A percentile compares a stretch with the other conserved stretches of the same genome.
Evolutionary conservation across 495 filamentous ascomycete species (phyloP).

Genomic region (Hyaloscypha bicolor): DNA sequence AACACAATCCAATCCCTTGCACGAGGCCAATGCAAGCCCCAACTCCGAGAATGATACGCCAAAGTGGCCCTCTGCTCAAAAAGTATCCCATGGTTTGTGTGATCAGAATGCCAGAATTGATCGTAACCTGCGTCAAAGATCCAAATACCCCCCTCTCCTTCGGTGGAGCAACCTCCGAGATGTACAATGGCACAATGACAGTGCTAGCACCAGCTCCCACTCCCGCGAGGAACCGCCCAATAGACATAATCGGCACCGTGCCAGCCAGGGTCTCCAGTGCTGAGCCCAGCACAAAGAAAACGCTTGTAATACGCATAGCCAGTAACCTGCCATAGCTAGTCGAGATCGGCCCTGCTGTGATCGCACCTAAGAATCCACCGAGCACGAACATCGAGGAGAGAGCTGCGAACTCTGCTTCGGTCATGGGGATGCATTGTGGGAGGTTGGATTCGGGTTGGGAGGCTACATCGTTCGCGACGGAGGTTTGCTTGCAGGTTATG

Average conservation of each 20-base stretch:
- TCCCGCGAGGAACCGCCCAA: constrained; percentile 80
- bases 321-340: constrained; percentile 71
- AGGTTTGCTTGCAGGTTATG: constrained; percentile 74
- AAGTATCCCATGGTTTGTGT: constrained; percentile 87
- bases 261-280: constrained; percentile 69
- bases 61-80: constrained; percentile 72
- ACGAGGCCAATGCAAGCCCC: constrained; percentile 68
- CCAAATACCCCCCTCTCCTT: constrained; percentile 82
- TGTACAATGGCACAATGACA: constrained; percentile 94
- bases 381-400: constrained; percentile 91
- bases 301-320: constrained; percentile 69
- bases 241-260: constrained; percentile 64
- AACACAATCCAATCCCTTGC: constrained; percentile 65
- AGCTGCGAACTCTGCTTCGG: constrained; percentile 70
- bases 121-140: constrained; percentile 88
- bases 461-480: constrained; percentile 43
- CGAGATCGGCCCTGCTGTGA: constrained; percentile 73
- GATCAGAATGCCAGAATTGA: constrained; percentile 88
- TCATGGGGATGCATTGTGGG: constrained; percentile 85
- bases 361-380: constrained; percentile 82
- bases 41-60: constrained; percentile 79
- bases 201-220: constrained; percentile 83
- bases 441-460: constrained; percentile 41
- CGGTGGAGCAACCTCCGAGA: constrained; percentile 87
- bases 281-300: constrained; percentile 78